phyloP scores from a whole-genome alignment of 108 stramenopile species.

The Skeletonema potamos region DNA sequence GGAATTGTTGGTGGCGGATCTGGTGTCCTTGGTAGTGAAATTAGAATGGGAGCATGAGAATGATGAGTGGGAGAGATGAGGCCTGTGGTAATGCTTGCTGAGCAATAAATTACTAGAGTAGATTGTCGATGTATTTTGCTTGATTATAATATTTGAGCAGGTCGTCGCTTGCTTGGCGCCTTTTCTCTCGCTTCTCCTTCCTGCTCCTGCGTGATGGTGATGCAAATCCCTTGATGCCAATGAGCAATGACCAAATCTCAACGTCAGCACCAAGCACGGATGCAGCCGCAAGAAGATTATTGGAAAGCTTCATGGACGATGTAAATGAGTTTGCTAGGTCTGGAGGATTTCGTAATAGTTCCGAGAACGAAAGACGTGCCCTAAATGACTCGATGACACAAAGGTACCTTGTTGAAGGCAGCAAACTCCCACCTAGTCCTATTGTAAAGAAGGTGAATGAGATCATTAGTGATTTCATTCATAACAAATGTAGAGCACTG shows the following conservation, averaged over 20 bases:
- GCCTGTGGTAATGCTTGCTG: too few relatives aligned
- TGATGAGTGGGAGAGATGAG: neutral
- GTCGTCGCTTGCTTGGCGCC: neutral
- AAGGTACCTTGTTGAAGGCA: neutral
- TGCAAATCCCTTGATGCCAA: too few relatives aligned
- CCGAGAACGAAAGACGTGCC: neutral
- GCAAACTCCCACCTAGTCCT: conserved; percentile 6
- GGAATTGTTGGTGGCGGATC: conserved; percentile 16
- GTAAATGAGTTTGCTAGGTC: conserved; percentile 15
- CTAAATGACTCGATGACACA: conserved; percentile 1
- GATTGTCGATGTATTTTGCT: too few relatives aligned
- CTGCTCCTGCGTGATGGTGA: too few relatives aligned
- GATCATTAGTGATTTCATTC: conserved; percentile 8
- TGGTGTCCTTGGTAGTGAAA: neutral
- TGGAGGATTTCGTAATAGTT: conserved; percentile 9
- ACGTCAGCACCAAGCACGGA: neutral
- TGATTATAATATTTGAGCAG: too few relatives aligned
- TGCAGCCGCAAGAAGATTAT: conserved; percentile 12
- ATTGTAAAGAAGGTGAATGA: conserved; percentile 11
- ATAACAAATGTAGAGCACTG: conserved; percentile 15
- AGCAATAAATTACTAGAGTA: too few relatives aligned
- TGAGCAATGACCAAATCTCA: neutral
- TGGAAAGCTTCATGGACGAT: conserved; percentile 19
- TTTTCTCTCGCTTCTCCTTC: too few relatives aligned
- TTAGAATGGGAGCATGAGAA: neutral